Evolutionary conservation across 768 basidiomycete species (phyloP).

Genomic region (Tylopilus plumbeoviolaceoides): DNA sequence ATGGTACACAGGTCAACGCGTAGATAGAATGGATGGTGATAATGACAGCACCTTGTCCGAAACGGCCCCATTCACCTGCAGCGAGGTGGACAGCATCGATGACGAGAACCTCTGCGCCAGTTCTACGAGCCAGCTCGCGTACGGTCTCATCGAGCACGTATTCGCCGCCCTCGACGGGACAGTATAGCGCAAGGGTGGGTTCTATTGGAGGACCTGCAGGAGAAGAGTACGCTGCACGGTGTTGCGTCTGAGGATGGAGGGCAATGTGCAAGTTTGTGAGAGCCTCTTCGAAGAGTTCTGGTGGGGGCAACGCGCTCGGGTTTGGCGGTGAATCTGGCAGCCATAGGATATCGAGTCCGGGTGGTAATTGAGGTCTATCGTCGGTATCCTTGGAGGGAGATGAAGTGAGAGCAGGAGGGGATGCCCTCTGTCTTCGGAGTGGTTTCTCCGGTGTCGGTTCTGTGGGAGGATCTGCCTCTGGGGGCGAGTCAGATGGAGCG

Average conservation of each 20-base stretch:
- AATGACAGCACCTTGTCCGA: constrained; percentile 62
- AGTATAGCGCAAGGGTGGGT: constrained; percentile 82
- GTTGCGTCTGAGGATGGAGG: constrained; percentile 79
- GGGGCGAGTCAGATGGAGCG: constrained; percentile 21
- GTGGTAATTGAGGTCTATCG: constrained; percentile 46
- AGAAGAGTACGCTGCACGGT: constrained; percentile 60
- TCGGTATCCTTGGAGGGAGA: constrained; percentile 21
- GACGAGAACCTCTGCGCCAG: constrained; percentile 77
- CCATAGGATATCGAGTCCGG: constrained; percentile 64
- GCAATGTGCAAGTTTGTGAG: constrained; percentile 72
- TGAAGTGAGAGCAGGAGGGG: neutral
- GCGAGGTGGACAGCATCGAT: constrained; percentile 82
- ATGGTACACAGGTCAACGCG: constrained; percentile 6
- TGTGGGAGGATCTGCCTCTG: constrained; percentile 20
- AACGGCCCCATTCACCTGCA: constrained; percentile 82
- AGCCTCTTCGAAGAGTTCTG: constrained; percentile 72
- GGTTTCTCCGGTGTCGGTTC: constrained; percentile 25
- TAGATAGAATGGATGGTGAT: neutral
- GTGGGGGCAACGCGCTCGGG: constrained; percentile 52
- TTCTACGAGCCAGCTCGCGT: constrained; percentile 66
- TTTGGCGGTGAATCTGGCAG: constrained; percentile 36
- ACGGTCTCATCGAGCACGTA: constrained; percentile 79
- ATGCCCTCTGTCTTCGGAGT: constrained; percentile 15
- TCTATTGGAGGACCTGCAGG: constrained; percentile 55
- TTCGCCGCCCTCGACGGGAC: constrained; percentile 79